phyloP scores from a whole-genome alignment of 1,284 basidiomycete species.

The Leccinum subatratum region DNA sequence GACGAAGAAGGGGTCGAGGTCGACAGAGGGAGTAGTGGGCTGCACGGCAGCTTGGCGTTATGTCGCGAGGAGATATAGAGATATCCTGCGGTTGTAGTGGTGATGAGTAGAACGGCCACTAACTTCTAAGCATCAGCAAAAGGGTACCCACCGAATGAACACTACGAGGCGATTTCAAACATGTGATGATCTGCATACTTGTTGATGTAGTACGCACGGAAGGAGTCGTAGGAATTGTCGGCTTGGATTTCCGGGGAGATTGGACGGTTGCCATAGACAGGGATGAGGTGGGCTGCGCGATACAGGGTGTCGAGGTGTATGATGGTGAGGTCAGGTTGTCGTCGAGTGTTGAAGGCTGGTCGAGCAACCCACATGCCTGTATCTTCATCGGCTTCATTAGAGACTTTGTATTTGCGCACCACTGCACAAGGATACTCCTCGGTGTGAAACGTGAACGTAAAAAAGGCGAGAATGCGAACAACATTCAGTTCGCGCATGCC shows the following conservation, averaged over 20 bases:
- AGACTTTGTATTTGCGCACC: not conserved
- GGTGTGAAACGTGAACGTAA: not conserved
- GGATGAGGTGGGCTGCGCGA: not conserved
- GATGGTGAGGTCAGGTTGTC: not conserved
- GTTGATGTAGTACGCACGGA: too few relatives aligned
- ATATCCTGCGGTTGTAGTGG: slow-evolving; percentile 34
- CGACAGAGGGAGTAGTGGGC: slow-evolving; percentile 30
- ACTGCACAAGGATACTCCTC: not conserved
- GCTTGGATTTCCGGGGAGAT: not conserved
- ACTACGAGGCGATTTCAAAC: too few relatives aligned
- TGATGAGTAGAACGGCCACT: slow-evolving; percentile 31
- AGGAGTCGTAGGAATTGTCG: not conserved
- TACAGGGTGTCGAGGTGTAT: not conserved
- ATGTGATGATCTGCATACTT: too few relatives aligned
- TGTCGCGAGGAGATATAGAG: slow-evolving; percentile 38
- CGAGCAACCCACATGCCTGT: not conserved
- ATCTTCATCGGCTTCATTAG: not conserved
- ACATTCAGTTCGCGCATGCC: not conserved
- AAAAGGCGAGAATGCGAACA: not conserved
- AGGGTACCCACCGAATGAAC: too few relatives aligned
- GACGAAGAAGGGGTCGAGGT: too few relatives aligned
- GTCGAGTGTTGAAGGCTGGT: not conserved
- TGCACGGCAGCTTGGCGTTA: slow-evolving; percentile 45
- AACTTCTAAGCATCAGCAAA: too few relatives aligned
- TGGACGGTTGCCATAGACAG: not conserved